A percentile compares a stretch with the other conserved stretches of the same genome.
phyloP scores from a whole-genome alignment of 2,329 filamentous ascomycete species.

The Xylaria multiplex region DNA sequence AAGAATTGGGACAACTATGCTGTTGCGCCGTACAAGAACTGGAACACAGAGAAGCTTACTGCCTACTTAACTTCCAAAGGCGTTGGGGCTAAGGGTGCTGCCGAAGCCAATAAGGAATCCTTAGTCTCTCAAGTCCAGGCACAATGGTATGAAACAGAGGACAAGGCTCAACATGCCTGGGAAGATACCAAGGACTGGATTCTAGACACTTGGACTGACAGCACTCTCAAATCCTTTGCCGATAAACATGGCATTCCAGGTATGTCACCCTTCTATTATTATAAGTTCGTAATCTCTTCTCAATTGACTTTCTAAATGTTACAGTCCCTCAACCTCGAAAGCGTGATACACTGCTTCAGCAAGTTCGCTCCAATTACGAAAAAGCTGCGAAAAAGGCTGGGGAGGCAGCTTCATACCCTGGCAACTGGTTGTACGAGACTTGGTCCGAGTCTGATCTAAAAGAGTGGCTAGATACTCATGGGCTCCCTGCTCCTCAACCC shows the following conservation, averaged over 20 bases:
- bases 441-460: slow-evolving; percentile 97
- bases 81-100: slow-evolving; percentile 72
- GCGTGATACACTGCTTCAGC: slow-evolving; percentile 81
- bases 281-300: neutral
- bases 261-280: slow-evolving; percentile 45
- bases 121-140: slow-evolving; percentile 75
- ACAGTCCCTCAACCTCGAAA: slow-evolving; percentile 83
- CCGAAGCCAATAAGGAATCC: slow-evolving; percentile 74
- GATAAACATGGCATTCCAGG: slow-evolving; percentile 86
- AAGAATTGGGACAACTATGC: slow-evolving; percentile 87
- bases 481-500: slow-evolving; percentile 86
- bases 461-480: slow-evolving; percentile 89
- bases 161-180: slow-evolving; percentile 78
- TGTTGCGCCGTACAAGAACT: slow-evolving; percentile 77
- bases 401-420: slow-evolving; percentile 86
- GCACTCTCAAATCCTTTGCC: slow-evolving; percentile 90
- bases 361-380: slow-evolving; percentile 84
- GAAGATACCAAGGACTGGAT: slow-evolving; percentile 86
- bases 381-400: slow-evolving; percentile 76
- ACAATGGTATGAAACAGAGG: slow-evolving; percentile 82
- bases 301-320: slow-evolving; percentile 5
- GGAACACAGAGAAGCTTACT: slow-evolving; percentile 75
- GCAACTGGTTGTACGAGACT: slow-evolving; percentile 89
- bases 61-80: slow-evolving; percentile 77
- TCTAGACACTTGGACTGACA: slow-evolving; percentile 94